These are phyloP conservation scores for Cyberlindnera euphorbiae DNA, from an alignment of 805 yeast genomes.

Conservation along the genomic window DNA sequence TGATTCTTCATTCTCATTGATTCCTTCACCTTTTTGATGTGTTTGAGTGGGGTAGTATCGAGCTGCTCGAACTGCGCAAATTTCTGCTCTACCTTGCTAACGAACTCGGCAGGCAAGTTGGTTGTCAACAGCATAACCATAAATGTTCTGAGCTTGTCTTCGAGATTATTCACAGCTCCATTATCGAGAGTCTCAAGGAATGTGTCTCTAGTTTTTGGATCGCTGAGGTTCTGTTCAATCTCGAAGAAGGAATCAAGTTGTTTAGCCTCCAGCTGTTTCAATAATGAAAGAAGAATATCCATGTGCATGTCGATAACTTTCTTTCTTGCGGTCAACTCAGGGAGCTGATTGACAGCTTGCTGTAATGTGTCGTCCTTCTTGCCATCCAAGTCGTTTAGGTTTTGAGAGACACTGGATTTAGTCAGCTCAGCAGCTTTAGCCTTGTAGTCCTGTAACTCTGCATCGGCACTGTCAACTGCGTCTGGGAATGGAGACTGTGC, in stretches of 20 bases:
- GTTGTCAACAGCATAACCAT: constrained; percentile 64
- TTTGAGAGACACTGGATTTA: constrained; percentile 60
- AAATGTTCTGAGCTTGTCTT: constrained; percentile 87
- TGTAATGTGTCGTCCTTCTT: constrained; percentile 53
- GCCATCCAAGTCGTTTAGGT: constrained; percentile 70
- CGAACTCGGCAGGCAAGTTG: constrained; percentile 46
- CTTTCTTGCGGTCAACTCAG: constrained; percentile 87
- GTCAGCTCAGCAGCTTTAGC: constrained; percentile 86
- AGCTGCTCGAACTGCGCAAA: constrained; percentile 51
- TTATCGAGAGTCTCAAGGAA: constrained; percentile 55
- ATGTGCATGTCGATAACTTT: constrained; percentile 91
- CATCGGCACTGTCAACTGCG: constrained; percentile 95
- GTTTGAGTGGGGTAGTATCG: constrained; percentile 61
- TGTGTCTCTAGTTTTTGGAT: constrained; percentile 46
- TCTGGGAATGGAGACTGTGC: constrained; percentile 93
- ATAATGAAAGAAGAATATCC: constrained; percentile 83
- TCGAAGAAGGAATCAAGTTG: constrained; percentile 89
- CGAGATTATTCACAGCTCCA: constrained; percentile 51
- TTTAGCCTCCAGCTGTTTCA: constrained; percentile 81
- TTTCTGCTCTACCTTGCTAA: constrained; percentile 56
- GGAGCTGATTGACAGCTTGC: constrained; percentile 86
- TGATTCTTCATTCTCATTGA: constrained; percentile 50
- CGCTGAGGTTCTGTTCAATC: constrained; percentile 78
- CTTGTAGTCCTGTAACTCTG: constrained; percentile 75
- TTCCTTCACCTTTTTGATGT: constrained; percentile 80